Evolutionary conservation across 805 yeast genomes (phyloP).

Genomic region (Saccharomycopsis guyanensis): DNA sequence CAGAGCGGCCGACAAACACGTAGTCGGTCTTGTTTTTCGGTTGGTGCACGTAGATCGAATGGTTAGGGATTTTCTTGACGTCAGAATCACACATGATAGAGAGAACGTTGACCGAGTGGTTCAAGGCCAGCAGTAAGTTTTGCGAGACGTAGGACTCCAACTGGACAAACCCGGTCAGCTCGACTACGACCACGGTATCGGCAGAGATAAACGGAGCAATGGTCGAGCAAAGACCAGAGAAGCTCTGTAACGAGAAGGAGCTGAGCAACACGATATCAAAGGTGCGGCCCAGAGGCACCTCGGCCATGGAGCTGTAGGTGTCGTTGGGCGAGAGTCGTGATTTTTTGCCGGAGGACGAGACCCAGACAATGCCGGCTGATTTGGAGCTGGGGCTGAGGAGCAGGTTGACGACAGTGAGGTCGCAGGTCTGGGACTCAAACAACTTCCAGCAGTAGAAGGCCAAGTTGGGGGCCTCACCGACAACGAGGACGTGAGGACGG

Average conservation of each 20-base stretch:
- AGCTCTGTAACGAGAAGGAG: conserved; percentile 44
- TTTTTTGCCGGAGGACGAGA: conserved; percentile 29
- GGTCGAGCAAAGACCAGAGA: conserved; percentile 35
- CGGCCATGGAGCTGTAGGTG: conserved; percentile 25
- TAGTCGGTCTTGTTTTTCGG: conserved; percentile 34
- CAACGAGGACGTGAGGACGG: conserved; percentile 29
- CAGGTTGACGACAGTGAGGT: conserved; percentile 36
- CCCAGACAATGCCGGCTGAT: conserved; percentile 25
- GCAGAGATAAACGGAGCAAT: conserved; percentile 32
- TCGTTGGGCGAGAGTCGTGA: conserved; percentile 25
- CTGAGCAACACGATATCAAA: conserved; percentile 42
- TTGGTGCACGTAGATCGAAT: conserved; percentile 29
- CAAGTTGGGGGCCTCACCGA: conserved; percentile 52
- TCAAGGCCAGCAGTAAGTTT: conserved; percentile 34
- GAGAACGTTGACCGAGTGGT: conserved; percentile 34
- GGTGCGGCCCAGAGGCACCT: conserved; percentile 23
- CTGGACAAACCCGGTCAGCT: conserved; percentile 65
- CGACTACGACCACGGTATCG: conserved; percentile 51
- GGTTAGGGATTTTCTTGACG: conserved; percentile 31
- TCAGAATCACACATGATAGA: conserved; percentile 61
- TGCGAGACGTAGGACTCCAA: conserved; percentile 54
- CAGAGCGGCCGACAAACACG: conserved; percentile 31
- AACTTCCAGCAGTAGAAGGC: conserved; percentile 55
- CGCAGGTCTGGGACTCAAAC: conserved; percentile 36
- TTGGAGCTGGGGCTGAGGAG: no score